Base-by-base conservation (phyloP, 805 yeast species). In the Monosporozyma solicola region DNA sequence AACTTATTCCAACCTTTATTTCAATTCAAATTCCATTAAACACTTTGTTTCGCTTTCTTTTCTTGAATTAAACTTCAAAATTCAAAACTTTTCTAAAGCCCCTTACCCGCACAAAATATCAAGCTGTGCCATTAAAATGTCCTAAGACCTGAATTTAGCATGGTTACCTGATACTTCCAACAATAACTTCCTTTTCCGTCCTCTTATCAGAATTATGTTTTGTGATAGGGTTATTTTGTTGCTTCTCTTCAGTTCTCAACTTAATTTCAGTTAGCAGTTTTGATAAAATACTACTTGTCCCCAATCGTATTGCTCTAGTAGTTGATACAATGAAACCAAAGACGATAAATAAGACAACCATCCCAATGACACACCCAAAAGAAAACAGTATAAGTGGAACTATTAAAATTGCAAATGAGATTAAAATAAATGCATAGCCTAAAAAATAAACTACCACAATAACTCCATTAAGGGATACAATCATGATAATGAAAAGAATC, bases 341-440 rank as follows among this genome's bases (percentile, higher is more conserved):
- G 46, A 64, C 45, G 43, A 65, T 60, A 15, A 69, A 70, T 48
- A 65, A 59, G 3, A 60, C 43, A 1, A 67, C 62, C 11, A 64
- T 65, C 13, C 60, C 61, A 2, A 61, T 52, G 1, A 70, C 70
- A 48, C 66, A 65, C 10, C 60, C 45, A 48, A 64, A 58, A 3
- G 72, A 66, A 3, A 59, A 43, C 1, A 55, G 52, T 47, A 68
- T 46, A 39, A 67, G 52, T 25, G 72, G 72, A 2, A 63, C 49
- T 29, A 68, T 60, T 29, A 67, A 56, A 11, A 63, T 25, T 2
- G 66, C 53, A 3, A 70, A 62, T 2, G 56, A 16, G n/a, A 57
- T 31, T 3, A 60, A 61, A 25, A 64, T 54, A 3, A 53, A 37
- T 13, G 64, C 43, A 49, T 65, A 67, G 16, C 61, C 48, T 1